Evolutionary conservation across 495 filamentous ascomycete genomes (phyloP), one percentile per base, ranked within the genome.

Genomic region (Hypoxylon fragiforme): DNA sequence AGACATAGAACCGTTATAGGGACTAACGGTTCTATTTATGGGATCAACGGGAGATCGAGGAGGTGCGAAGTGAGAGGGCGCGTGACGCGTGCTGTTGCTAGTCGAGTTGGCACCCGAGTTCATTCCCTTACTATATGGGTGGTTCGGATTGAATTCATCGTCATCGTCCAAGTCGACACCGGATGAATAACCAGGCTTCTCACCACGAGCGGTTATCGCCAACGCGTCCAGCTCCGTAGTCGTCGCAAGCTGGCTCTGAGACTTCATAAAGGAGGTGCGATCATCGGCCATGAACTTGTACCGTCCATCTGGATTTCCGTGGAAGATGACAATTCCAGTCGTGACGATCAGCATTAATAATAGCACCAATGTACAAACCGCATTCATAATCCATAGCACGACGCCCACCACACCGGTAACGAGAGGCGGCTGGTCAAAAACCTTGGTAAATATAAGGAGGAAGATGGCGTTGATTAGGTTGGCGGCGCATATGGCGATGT

Each of bases 231-330:
- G 79, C 66, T 98, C 94, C 12, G 87, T 92, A 13, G 73, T 73
- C 7, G 74, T 69, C 26, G 81, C 88, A 53, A 97, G 78, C 58
- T 91, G 83, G 11, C 87, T 87, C 62, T 95, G 87, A 8, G 92
- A 97, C 77, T 98, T 98, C 85, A 97, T 97, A 71, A 97, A 97
- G 3, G 92, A 96, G 37, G 89, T 91, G 44, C 94, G 87, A 71
- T 97, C 94, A 65, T 97, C 94, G 41, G 86, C 84, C 91, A 98
- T 97, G 44, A 89, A 90, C 71, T 97, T 91, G 72, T 97, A 98
- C 20, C 94, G 88, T 24, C 88, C 88, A 65, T 98, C 94, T 7
- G 94, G 94, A 74, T 98, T 94, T 77, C 96, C 95, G 30, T 89
- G 88, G 62, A 90, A 79, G 53, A 97, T 77, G 16, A 92, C 87